Base-by-base conservation (phyloP, 2,329 filamentous ascomycete species). In the Ascochyta lentis region DNA sequence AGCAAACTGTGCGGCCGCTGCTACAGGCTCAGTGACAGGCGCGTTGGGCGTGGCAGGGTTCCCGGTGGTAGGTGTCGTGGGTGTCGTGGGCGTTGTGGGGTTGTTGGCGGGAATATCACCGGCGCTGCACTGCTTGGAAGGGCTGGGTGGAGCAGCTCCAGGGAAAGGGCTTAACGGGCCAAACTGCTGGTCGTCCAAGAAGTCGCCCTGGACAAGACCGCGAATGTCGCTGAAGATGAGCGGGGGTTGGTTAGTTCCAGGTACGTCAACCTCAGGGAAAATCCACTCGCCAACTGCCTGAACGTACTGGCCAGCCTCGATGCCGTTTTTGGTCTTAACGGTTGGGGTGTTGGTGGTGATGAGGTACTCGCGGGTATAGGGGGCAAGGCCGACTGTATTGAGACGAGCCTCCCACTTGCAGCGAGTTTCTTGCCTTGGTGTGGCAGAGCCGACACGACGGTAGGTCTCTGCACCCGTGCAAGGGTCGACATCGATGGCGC, bases 251-350 rank as follows among this genome's bases (percentile, higher is more conserved):
- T 72, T 55, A 56, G 70, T 61, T 61, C 78, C 78, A n/a, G 78
- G 78, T 3, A 69, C 64, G 16, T 73, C 67, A 16, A 74, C 66
- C 58, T 80, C 78, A 9, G 78, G 77, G 63, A 76, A 77, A 58
- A 80, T 78, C 76, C 76, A 79, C 53, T 79, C 78, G 4, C 67
- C 70, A 4, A 80, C 77, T 12, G 78, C 72, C 27, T 73, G 71
- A 19, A 79, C 66, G 39, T 77, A 80, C 49, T 77, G 71, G 5
- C 78, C 77, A 4, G 76, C 77, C n/a, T 69, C 56, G 42, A 80
- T 76, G 26, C 71, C 71, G 54, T 79, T 77, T 31, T 71, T 71
- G 2, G 76, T 77, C 24, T 65, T 58, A 38, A 70, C 67, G 37
- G 71, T 68, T 2, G 71, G 73, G 12, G 64, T 69, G 33, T 67